Base-by-base conservation (phyloP, 352 stramenopile genomes). In the Phytophthora megakarya region DNA sequence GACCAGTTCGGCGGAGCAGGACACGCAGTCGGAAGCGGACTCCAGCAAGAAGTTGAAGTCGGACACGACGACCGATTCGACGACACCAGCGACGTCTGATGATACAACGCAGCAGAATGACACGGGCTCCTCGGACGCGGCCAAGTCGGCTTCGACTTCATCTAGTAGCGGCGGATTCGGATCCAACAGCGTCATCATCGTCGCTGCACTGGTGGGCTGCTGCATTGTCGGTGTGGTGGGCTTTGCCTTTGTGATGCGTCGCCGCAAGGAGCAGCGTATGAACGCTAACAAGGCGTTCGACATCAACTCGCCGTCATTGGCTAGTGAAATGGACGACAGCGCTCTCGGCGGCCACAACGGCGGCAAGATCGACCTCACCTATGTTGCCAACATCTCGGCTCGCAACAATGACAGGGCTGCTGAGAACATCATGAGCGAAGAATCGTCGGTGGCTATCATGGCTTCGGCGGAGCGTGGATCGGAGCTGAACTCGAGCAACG, bases 221-320 rank as follows among this genome's bases (percentile, higher is more conserved):
- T 84, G 69, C 33, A 70, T 81, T 38, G 58, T 76, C n/a, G 64
- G 60, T 50, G 55, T 79, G 7, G 57, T 75, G 1, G 70, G 55
- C 23, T 81, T 84, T 25, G 69, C 55, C 8, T 81, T 88, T 22
- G 54, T 86, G 32, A 80, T 85, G 66, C 76, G 78, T 1, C 76
- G 70, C 10, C 74, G 78, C 5, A 76, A 83, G 13, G 66, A 81
- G 26, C 55, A 61, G 30, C 64, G 62, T 30, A 71, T 70, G 53
- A 46, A 45, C 16, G 50, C 62, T 8, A 73, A 75, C 56, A 84
- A 84, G 52, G 55, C 53, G 1, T 73, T 67, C 43, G 56, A 73
- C 37, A 22, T 75, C 7, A 53, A 62, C 37, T 80, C 72, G 11
- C 69, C 60, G 1, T 70, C 52, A 1, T 54, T 67, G 35, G 44